Base-by-base conservation (phyloP, 495 filamentous ascomycete genomes). In the Penicillium taxi region DNA sequence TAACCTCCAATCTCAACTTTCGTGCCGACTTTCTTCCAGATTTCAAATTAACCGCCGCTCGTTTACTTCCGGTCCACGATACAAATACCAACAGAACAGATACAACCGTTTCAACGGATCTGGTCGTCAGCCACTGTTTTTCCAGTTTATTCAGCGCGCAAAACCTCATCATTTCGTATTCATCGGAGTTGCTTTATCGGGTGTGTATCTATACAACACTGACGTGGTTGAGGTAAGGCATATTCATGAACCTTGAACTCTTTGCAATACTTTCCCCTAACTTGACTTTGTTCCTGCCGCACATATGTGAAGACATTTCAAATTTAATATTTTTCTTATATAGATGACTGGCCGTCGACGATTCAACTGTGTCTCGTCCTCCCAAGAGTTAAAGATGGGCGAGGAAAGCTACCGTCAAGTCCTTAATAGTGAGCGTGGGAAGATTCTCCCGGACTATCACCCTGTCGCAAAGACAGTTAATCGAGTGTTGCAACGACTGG, bases 351-450 rank as follows among this genome's bases (percentile, higher is more conserved):
- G 84, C 3, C 78, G 90, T 13, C 73, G 72, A 33, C 77, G 89
- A 25, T 96, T 96, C 67, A 94, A 90, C 50, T 77, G 80, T 42
- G 64, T 88, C 24, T 73, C 72, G 21, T 56, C 70, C 14, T 47
- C 61, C n/a, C 56, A 50, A 1, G 80, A 89, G 45, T 56, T 67
- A 16, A 48, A 63, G 11, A 61, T 80, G 33, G 71, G 68, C n/a
- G 51, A 67, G 16, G 48, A 73, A 34, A 64, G 63, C 44, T 78
- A 78, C 47, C 51, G 64, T 17, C 52, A 63, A 11, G 37, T 81
- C 2, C 53, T 84, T 34, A 50, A 59, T 27, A 48, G 77, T 5
- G 70, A 64, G 41, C 44, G 52, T 7, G 58, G 57, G 0, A 50
- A 60, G 25, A 63, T 85, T 16, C 52, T 84, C 13, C 64, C 75